These are phyloP conservation scores for Triticum dicoccoides DNA, from an alignment of 176 grass and related monocot species.

Conservation along the genomic window DNA sequence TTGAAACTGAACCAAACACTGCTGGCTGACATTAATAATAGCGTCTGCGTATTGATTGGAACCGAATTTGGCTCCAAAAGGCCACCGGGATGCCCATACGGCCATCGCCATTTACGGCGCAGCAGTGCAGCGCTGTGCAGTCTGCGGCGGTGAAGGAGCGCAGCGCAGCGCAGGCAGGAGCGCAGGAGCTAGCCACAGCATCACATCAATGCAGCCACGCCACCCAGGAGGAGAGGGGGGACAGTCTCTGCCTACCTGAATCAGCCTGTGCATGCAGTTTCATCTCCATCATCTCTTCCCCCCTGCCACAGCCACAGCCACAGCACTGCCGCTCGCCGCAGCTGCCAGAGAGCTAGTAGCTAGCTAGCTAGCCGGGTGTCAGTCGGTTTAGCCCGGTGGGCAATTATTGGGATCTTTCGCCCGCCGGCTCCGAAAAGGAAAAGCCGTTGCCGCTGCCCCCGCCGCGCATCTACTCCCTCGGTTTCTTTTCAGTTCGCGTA, in stretches of 20 bases:
- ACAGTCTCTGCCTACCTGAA: not conserved
- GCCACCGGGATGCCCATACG: not conserved
- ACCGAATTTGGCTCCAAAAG: not conserved
- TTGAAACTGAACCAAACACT: no score
- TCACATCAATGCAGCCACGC: not conserved
- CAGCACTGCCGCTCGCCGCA: no score
- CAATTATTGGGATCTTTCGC: conserved; percentile 16
- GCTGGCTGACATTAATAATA: no score
- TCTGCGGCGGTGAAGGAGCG: not conserved
- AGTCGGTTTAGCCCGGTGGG: not conserved
- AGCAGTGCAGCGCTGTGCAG: not conserved
- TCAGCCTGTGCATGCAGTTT: not conserved
- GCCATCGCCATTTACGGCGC: not conserved
- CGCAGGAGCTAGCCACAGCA: not conserved
- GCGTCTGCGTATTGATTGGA: not conserved
- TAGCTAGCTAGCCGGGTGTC: no score
- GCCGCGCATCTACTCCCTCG: not conserved
- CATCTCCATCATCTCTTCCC: not conserved
- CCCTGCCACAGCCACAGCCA: no score
- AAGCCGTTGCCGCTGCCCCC: not conserved
- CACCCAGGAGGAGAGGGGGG: not conserved
- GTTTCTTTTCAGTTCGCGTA: no score
- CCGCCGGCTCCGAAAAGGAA: conserved; percentile 5
- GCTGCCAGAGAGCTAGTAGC: no score
- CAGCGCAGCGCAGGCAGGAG: no score